Conservation (phyloP, 1,284 basidiomycete genomes). For the Cystobasidium slooffiae region DNA sequence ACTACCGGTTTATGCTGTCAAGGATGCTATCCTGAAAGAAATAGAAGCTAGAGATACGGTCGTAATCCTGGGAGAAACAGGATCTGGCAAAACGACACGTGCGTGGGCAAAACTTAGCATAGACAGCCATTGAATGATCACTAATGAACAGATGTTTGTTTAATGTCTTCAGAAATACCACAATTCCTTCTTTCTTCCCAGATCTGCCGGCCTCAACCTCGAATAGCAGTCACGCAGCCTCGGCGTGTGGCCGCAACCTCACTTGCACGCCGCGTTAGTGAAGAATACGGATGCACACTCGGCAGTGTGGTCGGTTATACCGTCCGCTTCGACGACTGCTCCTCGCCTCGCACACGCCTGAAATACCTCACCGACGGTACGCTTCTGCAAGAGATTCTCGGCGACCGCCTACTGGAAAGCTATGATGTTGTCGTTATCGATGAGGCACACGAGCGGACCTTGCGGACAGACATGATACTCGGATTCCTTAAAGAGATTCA, state of each 20-base stretch:
- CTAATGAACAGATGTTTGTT: not conserved
- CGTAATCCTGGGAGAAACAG: conserved; percentile 92
- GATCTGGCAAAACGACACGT: conserved; percentile 98
- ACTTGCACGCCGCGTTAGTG: conserved; percentile 83
- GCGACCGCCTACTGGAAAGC: conserved; percentile 72
- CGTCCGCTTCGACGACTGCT: conserved; percentile 90
- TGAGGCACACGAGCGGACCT: conserved; percentile 94
- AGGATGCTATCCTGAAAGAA: conserved; percentile 72
- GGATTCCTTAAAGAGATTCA: conserved; percentile 74
- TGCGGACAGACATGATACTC: conserved; percentile 92
- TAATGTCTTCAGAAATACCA: conserved; percentile 69
- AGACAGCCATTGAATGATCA: too few species aligned
- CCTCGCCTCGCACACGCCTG: conserved; percentile 71
- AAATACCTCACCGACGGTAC: conserved; percentile 98
- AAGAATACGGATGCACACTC: conserved; percentile 73
- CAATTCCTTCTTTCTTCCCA: conserved; percentile 78
- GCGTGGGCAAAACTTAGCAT: conserved; percentile 55
- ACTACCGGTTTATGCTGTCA: conserved; percentile 78
- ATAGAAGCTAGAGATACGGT: conserved; percentile 82
- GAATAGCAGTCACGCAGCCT: conserved; percentile 87
- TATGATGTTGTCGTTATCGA: conserved; percentile 93
- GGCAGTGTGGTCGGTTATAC: conserved; percentile 87
- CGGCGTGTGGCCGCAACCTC: conserved; percentile 91
- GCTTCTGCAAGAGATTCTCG: conserved; percentile 86
- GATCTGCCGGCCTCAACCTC: conserved; percentile 65